Evolutionary conservation across 2,329 filamentous ascomycete species (phyloP).

Genomic region (Verticillium zaregamsianum): DNA sequence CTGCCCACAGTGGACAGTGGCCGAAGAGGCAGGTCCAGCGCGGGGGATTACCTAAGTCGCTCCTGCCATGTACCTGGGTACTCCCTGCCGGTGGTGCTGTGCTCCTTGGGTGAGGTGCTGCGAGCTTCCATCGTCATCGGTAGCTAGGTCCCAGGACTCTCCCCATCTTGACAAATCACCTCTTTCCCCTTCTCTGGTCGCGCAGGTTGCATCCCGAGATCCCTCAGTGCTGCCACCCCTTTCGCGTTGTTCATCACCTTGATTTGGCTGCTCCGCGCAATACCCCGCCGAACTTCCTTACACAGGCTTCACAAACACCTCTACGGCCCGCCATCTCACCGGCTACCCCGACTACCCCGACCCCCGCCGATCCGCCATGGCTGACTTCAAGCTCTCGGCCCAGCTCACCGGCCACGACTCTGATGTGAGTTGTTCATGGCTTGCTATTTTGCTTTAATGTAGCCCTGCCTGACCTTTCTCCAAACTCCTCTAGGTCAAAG

Average conservation of each 20-base stretch:
- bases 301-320: background rate
- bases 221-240: background rate
- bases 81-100: background rate
- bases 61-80: background rate
- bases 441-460: background rate
- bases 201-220: background rate
- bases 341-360: background rate
- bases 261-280: background rate
- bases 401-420: slow-evolving; percentile 85
- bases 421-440: slow-evolving; percentile 61
- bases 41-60: background rate
- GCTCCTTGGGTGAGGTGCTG: slow-evolving; percentile 11
- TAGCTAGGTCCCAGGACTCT: background rate
- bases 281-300: background rate
- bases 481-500: slow-evolving; percentile 65
- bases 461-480: background rate
- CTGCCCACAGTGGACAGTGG: background rate
- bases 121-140: slow-evolving; percentile 24
- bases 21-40: background rate
- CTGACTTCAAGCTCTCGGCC: slow-evolving; percentile 89
- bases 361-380: slow-evolving; percentile 43
- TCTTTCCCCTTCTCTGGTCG: background rate
- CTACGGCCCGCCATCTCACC: background rate
- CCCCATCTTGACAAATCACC: background rate
- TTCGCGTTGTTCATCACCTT: background rate